Base-by-base conservation (phyloP, 1,139 yeast species). In the Saccharomyces hybrid region DNA sequence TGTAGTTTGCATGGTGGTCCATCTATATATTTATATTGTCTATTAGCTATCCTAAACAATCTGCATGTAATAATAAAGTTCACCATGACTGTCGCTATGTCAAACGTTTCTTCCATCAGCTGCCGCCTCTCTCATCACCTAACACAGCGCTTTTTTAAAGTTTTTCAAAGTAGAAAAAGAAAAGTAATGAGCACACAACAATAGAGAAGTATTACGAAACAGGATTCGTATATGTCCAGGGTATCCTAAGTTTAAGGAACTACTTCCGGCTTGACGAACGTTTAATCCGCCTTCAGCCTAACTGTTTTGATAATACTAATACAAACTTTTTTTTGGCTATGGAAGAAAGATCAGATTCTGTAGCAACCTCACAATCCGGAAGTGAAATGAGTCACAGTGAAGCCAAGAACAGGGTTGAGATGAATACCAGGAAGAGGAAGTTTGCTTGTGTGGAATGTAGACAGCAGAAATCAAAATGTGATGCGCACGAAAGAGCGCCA, bases 391-490 rank as follows among this genome's bases (percentile, higher is more conserved):
- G 44, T 11, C 44, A 38, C 24, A 38, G 44, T 19, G 44, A 38
- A 38, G 11, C 21, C 11, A 38, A 16, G 44, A 38, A 38, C 24
- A 38, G 44, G 12, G 24, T 21, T 4, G 44, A 21, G n/a, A 38
- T 16, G n/a, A 38, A 9, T 16, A 51, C 50, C 21, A 62, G 64
- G 54, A 58, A 62, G 8, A 84, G 84, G 66, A 78, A 84, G 58
- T 83, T 90, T 69, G 98, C 98, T 0, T 93, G 99, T 74, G 90
- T 88, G 2, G 96, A 91, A 67, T 93, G 99, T 68, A 80, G 99
- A 19, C 99, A 93, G 70, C 99, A 93, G 68, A 93, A 93, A 71
- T 77, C 93, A 27, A 81, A 85, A 61, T 93, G 98, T 72, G 95
- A 89, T 69, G 96, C 96, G 8, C 82, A 79, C 58, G 90, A 86